Base-by-base conservation (phyloP, 164 flowering plant genomes). In the Magnolia officinalis region DNA sequence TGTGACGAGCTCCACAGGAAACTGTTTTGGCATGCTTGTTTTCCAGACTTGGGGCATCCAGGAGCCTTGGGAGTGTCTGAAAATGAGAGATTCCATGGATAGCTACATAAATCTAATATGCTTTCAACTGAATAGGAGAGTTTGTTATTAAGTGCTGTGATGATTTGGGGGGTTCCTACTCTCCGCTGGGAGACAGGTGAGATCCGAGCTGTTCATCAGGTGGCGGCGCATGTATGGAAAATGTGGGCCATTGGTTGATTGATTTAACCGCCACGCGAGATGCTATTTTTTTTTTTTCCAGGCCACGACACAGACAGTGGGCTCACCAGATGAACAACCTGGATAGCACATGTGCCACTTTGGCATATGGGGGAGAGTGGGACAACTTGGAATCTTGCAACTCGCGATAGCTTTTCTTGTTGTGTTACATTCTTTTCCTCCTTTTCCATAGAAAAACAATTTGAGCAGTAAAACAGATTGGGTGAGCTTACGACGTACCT, bases 1-100 rank as follows among this genome's bases (percentile, higher is more conserved):
- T 92, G 75, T 95, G 98, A 23, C 98, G 94, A 75, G 98, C 98
- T 23, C 98, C 98, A 73, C 98, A 95, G 45, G 98, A 91, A 67
- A 92, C 89, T 61, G 72, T 21, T 85, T 82, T 91, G 49, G 86
- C 96, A 82, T 86, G 78, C 66, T 78, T 74, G 78, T 87, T 85
- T 79, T 95, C 99, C 79, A 95, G 73, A 76, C 88, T 85, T 65
- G 97, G 87, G 71, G 95, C 90, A 55, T 91, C 97, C 84, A 95
- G 73, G 14, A 93, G 91, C 86, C 90, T 87, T 18, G 98, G 98
- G 14, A 89, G 83, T 63, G 86, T 89, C 98, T 95, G 91, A 29
- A 80, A 71, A 26, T 31, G 16, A 26, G 7, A 68, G 2, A 16
- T 68, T 26, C n/a, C n/a, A 68, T 26, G 71, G 50, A 68, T 9